A percentile compares a stretch with the other conserved stretches of the same genome.
These are phyloP conservation scores for Orychophragmus violaceus DNA, from an alignment of 345 rosid species.

Conservation along the genomic window DNA sequence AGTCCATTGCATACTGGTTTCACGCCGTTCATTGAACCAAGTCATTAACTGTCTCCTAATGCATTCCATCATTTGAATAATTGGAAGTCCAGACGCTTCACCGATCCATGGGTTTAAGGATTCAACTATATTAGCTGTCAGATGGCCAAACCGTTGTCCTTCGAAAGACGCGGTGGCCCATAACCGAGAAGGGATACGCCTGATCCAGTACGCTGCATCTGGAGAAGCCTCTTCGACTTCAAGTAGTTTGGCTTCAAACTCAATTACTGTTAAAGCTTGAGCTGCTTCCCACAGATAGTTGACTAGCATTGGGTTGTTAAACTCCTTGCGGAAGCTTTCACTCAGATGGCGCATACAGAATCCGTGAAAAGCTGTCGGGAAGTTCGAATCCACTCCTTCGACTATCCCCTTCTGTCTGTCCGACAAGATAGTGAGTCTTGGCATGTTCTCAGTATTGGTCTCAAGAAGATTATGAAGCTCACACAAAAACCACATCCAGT, in stretches of 20 bases:
- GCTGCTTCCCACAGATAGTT: slow-evolving; percentile 93
- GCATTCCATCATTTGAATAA: too few relatives aligned
- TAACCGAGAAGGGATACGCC: slow-evolving; percentile 78
- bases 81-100: too few relatives aligned
- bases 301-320: slow-evolving; percentile 82
- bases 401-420: slow-evolving; percentile 81
- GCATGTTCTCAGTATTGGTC: slow-evolving; percentile 77
- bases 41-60: slow-evolving; percentile 99
- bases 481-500: slow-evolving; percentile 97
- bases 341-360: slow-evolving; percentile 90
- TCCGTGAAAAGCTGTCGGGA: too few relatives aligned
- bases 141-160: slow-evolving; percentile 81
- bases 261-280: slow-evolving; percentile 76
- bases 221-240: slow-evolving; percentile 87
- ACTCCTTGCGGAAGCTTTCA: slow-evolving; percentile 88
- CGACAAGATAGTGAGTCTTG: slow-evolving; percentile 86
- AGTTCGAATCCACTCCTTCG: slow-evolving; percentile 84
- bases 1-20: slow-evolving; percentile 89
- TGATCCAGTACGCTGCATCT: slow-evolving; percentile 90
- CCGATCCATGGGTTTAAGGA: slow-evolving; percentile 80
- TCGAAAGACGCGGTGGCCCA: slow-evolving; percentile 97
- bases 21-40: slow-evolving; percentile 92
- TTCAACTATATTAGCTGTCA: slow-evolving; percentile 81
- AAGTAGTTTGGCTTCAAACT: slow-evolving; percentile 76
- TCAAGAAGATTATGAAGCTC: slow-evolving; percentile 91